A percentile compares a stretch with the other conserved stretches of the same genome.
These are phyloP conservation scores for Rhodocollybia butyracea DNA, from an alignment of 768 basidiomycete genomes.

Conservation along the genomic window DNA sequence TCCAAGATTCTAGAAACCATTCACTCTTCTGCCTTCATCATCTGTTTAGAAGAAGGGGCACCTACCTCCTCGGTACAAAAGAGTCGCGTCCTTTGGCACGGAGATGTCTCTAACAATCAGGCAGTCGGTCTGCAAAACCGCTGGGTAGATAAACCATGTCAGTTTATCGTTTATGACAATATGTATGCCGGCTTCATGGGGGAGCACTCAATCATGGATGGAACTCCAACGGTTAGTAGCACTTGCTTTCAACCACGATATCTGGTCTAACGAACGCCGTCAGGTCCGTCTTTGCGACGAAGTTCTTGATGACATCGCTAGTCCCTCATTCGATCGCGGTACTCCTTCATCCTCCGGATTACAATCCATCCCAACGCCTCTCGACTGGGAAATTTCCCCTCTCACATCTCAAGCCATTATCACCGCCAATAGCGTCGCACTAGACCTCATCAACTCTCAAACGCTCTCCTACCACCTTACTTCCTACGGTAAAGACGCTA, in stretches of 20 bases:
- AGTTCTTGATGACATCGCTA: slow-evolving; percentile 56
- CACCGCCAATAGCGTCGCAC: slow-evolving; percentile 51
- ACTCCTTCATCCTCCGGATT: slow-evolving; percentile 17
- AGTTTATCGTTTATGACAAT: slow-evolving; percentile 86
- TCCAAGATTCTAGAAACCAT: slow-evolving; percentile 63
- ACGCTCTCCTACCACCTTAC: slow-evolving; percentile 61
- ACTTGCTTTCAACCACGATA: too few species aligned
- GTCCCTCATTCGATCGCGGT: slow-evolving; percentile 65
- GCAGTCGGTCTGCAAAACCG: slow-evolving; percentile 66
- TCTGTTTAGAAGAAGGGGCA: slow-evolving; percentile 69
- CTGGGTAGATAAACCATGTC: slow-evolving; percentile 88
- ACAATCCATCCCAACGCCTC: slow-evolving; percentile 38
- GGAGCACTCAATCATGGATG: slow-evolving; percentile 91
- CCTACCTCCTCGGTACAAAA: slow-evolving; percentile 52
- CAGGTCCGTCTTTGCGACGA: slow-evolving; percentile 70
- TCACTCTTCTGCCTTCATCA: slow-evolving; percentile 82
- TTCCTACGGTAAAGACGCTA: slow-evolving; percentile 78
- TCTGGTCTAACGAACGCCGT: too few species aligned
- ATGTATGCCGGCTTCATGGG: slow-evolving; percentile 84
- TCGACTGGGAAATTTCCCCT: slow-evolving; percentile 62
- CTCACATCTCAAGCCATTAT: slow-evolving; percentile 48
- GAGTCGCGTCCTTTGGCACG: slow-evolving; percentile 82
- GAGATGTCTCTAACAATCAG: slow-evolving; percentile 47
- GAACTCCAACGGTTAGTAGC: slow-evolving; percentile 81
- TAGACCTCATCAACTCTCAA: slow-evolving; percentile 60